Conservation (phyloP, 495 filamentous ascomycete genomes). For the Podospora australis region DNA sequence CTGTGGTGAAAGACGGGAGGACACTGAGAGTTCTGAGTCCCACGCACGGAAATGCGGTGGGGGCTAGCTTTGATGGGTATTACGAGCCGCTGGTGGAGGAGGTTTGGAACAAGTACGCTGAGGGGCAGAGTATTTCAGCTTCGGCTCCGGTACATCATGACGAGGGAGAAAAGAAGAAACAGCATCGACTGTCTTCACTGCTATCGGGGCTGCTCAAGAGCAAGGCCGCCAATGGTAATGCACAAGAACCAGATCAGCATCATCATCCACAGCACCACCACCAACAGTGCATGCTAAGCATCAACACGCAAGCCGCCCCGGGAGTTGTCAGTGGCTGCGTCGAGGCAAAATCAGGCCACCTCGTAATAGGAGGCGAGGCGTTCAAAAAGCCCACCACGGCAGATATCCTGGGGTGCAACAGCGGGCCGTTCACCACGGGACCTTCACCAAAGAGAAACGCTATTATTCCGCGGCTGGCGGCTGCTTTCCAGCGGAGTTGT, state of each 20-base stretch:
- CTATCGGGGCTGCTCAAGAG: background rate
- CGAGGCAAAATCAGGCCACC: conserved; percentile 6
- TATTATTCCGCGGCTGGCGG: conserved; percentile 55
- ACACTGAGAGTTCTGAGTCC: conserved; percentile 55
- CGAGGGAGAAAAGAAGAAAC: background rate
- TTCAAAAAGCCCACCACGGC: conserved; percentile 54
- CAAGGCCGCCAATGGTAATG: no score
- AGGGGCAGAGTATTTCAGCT: no score
- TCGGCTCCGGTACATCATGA: no score
- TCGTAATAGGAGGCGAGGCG: conserved; percentile 37
- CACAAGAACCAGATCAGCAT: no score
- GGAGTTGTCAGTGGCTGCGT: conserved; percentile 26
- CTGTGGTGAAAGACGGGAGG: conserved; percentile 45
- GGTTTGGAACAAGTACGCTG: conserved; percentile 47
- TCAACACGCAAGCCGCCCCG: conserved; percentile 38
- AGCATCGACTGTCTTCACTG: background rate
- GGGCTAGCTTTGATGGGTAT: conserved; percentile 55
- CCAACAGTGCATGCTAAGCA: conserved; percentile 13
- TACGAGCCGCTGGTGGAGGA: conserved; percentile 57
- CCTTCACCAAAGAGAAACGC: conserved; percentile 54
- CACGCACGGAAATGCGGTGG: conserved; percentile 55
- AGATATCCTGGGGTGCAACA: conserved; percentile 69
- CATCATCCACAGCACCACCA: background rate
- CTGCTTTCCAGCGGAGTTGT: conserved; percentile 62
- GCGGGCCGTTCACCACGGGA: conserved; percentile 58